Evolutionary conservation across 176 grass and related monocot genomes (phyloP), one percentile per base, ranked within the genome.

Genomic region (Dendrocalamus sinicus): DNA sequence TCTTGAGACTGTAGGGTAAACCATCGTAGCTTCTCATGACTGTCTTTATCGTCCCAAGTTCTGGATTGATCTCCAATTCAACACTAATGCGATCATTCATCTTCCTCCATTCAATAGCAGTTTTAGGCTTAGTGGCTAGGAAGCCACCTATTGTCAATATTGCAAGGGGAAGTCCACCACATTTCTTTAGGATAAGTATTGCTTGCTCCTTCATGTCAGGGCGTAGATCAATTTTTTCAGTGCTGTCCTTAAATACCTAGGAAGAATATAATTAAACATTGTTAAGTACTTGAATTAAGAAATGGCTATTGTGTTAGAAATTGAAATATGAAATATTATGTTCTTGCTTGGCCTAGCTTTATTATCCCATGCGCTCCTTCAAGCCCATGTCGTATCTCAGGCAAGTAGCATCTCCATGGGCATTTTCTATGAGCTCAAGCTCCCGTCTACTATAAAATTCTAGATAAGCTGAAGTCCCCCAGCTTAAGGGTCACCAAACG

Each of bases 61-160:
- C 6, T 0, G 37, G 57, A 39, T 90, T 90, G 2, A 59, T 90
- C 8, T 72, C 58, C 47, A 88, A 0, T 17, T 91, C 79, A 28
- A 2, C 45, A 30, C 16, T 45, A 4, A 93, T 19, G 0, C 8
- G 0, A 0, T 72, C 51, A 75, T 84, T 47, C 24, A 93, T 1
- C 65, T 9, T 77, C 4, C 24, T 61, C 92, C 92, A 93, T 47
- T 86, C 86, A 23, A 0, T 70, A 14, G 24, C 46, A 6, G 19
- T 93, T 71, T 81, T 79, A 2, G 60, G 78, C 67, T 70, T 91
- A 6, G 14, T 76, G 2, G 69, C 58, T 0, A 94, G 61, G 15
- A 76, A 76, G 24, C 92, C 73, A 2, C 85, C 92, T 13, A 94
- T 73, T 3, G 67, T 81, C 0, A 85, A 64, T 72, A 94, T 84